phyloP scores from a whole-genome alignment of 805 yeast genomes.

The Kodamaea laetipori region DNA sequence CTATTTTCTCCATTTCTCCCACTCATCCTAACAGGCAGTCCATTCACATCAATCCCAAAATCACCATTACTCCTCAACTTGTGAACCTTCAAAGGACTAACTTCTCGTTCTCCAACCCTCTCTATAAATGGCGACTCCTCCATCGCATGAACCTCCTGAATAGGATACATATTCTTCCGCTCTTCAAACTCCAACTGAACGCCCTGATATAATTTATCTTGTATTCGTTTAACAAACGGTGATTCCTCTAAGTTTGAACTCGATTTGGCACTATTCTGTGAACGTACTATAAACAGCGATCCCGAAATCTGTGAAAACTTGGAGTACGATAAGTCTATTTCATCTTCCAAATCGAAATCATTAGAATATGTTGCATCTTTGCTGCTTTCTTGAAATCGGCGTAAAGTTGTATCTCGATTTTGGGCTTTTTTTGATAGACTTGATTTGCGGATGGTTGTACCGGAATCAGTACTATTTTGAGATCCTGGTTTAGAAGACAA shows the following conservation, averaged over 20 bases:
- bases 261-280: slow-evolving; percentile 8
- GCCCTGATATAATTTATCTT: slow-evolving; percentile 18
- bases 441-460: slow-evolving; percentile 7
- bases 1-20: background rate
- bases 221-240: slow-evolving; percentile 35
- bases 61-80: slow-evolving; percentile 2
- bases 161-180: slow-evolving; percentile 6
- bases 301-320: slow-evolving; percentile 36
- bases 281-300: slow-evolving; percentile 19
- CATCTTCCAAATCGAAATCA: slow-evolving; percentile 18
- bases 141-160: slow-evolving; percentile 6
- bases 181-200: slow-evolving; percentile 15
- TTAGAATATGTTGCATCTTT: slow-evolving; percentile 14
- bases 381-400: slow-evolving; percentile 23
- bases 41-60: slow-evolving; percentile 2
- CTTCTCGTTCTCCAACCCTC: background rate
- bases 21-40: background rate
- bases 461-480: background rate
- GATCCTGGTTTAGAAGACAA: background rate
- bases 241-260: slow-evolving; percentile 18
- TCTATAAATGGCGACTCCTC: slow-evolving; percentile 7
- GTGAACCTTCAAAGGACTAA: background rate
- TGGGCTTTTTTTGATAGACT: slow-evolving; percentile 7
- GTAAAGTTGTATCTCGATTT: slow-evolving; percentile 14
- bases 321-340: slow-evolving; percentile 36